Evolutionary conservation across 2,329 filamentous ascomycete genomes (phyloP).

Genomic region (Aspergillus fumigatus): DNA sequence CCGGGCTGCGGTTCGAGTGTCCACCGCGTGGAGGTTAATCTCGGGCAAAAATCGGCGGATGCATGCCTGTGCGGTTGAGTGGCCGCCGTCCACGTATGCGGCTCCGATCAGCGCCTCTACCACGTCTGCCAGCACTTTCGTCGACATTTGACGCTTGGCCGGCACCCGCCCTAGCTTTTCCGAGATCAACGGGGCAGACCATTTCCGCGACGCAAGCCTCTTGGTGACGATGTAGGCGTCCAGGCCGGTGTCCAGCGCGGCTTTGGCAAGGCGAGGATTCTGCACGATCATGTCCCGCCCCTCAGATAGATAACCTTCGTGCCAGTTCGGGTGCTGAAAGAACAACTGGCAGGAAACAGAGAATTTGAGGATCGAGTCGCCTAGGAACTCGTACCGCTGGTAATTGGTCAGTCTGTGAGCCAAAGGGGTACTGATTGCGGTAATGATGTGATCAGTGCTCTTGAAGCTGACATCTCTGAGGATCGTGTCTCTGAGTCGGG

Average conservation of each 20-base stretch:
- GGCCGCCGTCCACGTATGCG: conserved; percentile 64
- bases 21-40: conserved; percentile 25
- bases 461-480: conserved; percentile 52
- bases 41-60: conserved; percentile 63
- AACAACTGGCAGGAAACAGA: conserved; percentile 63
- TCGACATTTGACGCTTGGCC: conserved; percentile 51
- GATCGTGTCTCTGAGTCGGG: conserved; percentile 53
- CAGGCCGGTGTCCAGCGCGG: conserved; percentile 60
- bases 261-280: conserved; percentile 67
- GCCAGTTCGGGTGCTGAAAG: conserved; percentile 58
- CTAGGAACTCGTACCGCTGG: conserved; percentile 80
- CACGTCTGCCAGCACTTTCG: conserved; percentile 81
- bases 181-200: conserved; percentile 61
- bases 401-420: conserved; percentile 64
- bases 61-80: conserved; percentile 59
- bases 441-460: conserved; percentile 54
- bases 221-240: conserved; percentile 68
- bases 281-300: conserved; percentile 67
- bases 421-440: conserved; percentile 65
- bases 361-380: conserved; percentile 78
- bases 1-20: conserved; percentile 5
- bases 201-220: conserved; percentile 64
- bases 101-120: conserved; percentile 81
- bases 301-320: conserved; percentile 69
- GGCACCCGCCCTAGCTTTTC: conserved; percentile 25